Base-by-base conservation (phyloP, 1,284 basidiomycete genomes). In the Pholiota adiposa region DNA sequence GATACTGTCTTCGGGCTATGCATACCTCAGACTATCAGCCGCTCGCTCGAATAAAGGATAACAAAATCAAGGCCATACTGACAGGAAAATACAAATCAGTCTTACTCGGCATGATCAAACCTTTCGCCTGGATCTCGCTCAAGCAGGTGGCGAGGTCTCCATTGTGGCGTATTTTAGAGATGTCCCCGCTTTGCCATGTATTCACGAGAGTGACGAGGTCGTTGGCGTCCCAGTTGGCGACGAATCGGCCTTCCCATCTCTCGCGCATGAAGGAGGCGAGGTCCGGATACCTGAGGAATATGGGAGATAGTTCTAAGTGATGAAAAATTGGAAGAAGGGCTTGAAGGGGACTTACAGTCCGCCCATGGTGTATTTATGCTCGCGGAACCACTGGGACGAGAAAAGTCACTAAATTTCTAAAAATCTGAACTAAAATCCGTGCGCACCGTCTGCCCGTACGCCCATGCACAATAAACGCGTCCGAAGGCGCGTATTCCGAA, bases 1-100 rank as follows among this genome's bases (percentile, higher is more conserved):
- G 60, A 80, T 75, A 63, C 79, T 84, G 60, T 87, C 86, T 66
- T 87, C 85, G 4, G 85, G 84, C 82, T 85, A 54, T 52, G 1
- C n/a, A 12, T 12, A 44, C 11, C n/a, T 12, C 19, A 14, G 23
- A 23, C 43, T n/a, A 31, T 54, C 21, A 46, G n/a, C n/a, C n/a
- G 53, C 21, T 12, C 9, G 41, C 12, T 7, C 41, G 19, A 23
- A 2, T 14, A 21, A 14, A 8, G 8, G 16, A 2, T 2, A 33
- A 33, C 12, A 12, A 9, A 16, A 54, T 51, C 18, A 18, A 38
- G 49, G 14, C 11, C 3, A 21, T 27, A 70, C 77, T 61, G 61
- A 82, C 81, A 18, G 83, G 77, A 69, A 86, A 87, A 66, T 86
- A 86, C 46, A 86, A 70, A 65, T 88, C 85, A 6, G 82, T 85